Evolutionary conservation across 1,284 basidiomycete genomes (phyloP).

Genomic region (Moesziomyces globuligerus): DNA sequence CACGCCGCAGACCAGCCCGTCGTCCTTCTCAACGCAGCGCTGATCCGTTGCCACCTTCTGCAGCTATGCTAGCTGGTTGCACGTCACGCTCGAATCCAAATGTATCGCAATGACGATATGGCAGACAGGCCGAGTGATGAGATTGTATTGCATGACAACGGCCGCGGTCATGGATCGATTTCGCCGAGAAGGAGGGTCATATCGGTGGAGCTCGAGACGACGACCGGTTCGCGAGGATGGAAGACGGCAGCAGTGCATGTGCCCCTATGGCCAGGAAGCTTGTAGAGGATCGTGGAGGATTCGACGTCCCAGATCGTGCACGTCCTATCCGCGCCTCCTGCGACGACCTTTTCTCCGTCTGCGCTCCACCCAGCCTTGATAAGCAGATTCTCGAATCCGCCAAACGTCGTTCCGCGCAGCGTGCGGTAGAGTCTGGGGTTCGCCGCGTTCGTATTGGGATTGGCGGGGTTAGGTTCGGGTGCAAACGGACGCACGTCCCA

Average conservation of each 20-base stretch:
- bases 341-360: slow-evolving; percentile 58
- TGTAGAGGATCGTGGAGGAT: slow-evolving; percentile 57
- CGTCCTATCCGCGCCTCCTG: slow-evolving; percentile 62
- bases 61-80: no score
- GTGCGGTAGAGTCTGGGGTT: slow-evolving; percentile 60
- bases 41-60: neutral
- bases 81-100: no score
- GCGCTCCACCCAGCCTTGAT: slow-evolving; percentile 56
- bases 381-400: slow-evolving; percentile 62
- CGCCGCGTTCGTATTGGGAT: slow-evolving; percentile 18
- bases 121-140: neutral
- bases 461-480: slow-evolving; percentile 52
- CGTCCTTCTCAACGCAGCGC: slow-evolving; percentile 2
- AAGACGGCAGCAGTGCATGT: slow-evolving; percentile 64
- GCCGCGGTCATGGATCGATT: slow-evolving; percentile 35
- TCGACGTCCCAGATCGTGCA: slow-evolving; percentile 65
- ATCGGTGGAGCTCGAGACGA: slow-evolving; percentile 60
- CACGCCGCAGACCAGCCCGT: slow-evolving; percentile 5
- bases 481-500: slow-evolving; percentile 68
- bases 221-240: slow-evolving; percentile 65
- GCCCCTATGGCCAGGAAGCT: slow-evolving; percentile 66
- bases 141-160: neutral
- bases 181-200: slow-evolving; percentile 61
- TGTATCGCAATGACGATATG: no score
- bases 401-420: slow-evolving; percentile 57